phyloP scores from a whole-genome alignment of 192 early-diverging fungal genomes.

The Coemansia erecta region DNA sequence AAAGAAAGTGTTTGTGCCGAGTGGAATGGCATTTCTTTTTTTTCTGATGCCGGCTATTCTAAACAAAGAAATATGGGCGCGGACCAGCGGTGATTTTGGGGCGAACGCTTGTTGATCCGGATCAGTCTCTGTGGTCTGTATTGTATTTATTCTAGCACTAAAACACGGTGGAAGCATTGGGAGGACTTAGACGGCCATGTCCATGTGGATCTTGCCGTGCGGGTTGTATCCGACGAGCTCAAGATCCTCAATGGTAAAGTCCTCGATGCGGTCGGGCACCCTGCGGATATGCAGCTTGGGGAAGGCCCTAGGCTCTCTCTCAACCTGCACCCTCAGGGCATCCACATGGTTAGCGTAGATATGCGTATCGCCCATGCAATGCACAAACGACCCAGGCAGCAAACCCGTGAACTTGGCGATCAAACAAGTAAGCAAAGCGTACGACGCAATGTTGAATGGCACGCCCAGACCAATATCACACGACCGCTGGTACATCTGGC shows the following conservation, averaged over 20 bases:
- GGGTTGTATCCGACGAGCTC: conserved; percentile 81
- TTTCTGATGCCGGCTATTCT: background rate
- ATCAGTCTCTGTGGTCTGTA: no score
- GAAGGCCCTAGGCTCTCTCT: conserved; percentile 75
- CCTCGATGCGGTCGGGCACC: conserved; percentile 60
- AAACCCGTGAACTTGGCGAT: conserved; percentile 85
- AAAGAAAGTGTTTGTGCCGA: background rate
- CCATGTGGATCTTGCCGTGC: conserved; percentile 85
- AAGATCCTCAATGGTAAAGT: conserved; percentile 79
- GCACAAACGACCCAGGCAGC: conserved; percentile 80
- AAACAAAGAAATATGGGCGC: no score
- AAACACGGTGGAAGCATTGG: no score
- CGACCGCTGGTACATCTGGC: conserved; percentile 93
- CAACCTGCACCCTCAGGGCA: conserved; percentile 75
- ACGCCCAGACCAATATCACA: conserved; percentile 97
- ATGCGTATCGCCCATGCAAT: conserved; percentile 95
- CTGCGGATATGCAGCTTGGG: conserved; percentile 71
- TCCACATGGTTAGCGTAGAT: conserved; percentile 91
- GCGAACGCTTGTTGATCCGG: no score
- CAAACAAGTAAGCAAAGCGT: conserved; percentile 86
- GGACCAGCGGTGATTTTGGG: no score
- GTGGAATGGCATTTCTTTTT: background rate
- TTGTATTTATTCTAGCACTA: no score
- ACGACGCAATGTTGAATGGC: conserved; percentile 98
- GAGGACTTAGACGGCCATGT: conserved; percentile 90